Evolutionary conservation across 2,329 filamentous ascomycete genomes (phyloP).

Genomic region (Bertia moriformis): DNA sequence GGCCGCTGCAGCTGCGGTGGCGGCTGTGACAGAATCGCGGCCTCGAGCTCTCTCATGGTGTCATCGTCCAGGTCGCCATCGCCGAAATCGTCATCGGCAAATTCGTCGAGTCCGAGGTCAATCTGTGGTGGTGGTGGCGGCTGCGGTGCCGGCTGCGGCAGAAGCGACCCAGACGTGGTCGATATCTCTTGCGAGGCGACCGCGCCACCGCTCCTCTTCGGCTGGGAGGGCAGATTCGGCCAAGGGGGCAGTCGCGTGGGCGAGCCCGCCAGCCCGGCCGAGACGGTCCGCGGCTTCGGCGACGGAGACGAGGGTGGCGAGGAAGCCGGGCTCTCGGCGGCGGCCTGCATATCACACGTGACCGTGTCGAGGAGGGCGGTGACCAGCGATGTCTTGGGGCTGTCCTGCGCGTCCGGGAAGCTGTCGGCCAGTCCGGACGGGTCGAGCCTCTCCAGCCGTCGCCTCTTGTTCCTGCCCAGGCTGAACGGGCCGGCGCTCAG

Average conservation of each 20-base stretch:
- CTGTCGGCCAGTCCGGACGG: slow-evolving; percentile 19
- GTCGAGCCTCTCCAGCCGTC: slow-evolving; percentile 34
- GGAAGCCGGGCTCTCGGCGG: background rate
- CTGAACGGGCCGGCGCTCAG: too few relatives aligned
- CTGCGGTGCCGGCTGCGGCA: background rate
- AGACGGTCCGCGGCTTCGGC: background rate
- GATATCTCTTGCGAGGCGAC: too few relatives aligned
- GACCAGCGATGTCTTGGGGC: slow-evolving; percentile 40
- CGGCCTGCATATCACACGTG: slow-evolving; percentile 20
- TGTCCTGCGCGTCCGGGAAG: slow-evolving; percentile 25
- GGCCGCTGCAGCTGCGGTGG: background rate
- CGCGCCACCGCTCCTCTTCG: too few relatives aligned
- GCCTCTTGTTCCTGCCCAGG: too few relatives aligned
- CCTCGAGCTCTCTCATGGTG: slow-evolving; percentile 36
- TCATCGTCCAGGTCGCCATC: slow-evolving; percentile 41
- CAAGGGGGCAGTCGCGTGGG: too few relatives aligned
- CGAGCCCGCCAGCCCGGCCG: background rate
- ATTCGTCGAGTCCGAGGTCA: slow-evolving; percentile 10
- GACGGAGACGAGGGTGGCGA: background rate
- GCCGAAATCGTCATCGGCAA: slow-evolving; percentile 40
- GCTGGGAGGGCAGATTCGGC: too few relatives aligned
- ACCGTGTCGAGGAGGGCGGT: slow-evolving; percentile 55
- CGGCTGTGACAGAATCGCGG: slow-evolving; percentile 13
- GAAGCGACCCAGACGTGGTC: background rate
- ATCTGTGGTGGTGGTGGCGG: slow-evolving; percentile 5